Percentiles rank a stretch among this genome's conserved stretches.
Evolutionary conservation across 2,329 filamentous ascomycete species (phyloP).

Genomic region (Lecanicillium sp.): DNA sequence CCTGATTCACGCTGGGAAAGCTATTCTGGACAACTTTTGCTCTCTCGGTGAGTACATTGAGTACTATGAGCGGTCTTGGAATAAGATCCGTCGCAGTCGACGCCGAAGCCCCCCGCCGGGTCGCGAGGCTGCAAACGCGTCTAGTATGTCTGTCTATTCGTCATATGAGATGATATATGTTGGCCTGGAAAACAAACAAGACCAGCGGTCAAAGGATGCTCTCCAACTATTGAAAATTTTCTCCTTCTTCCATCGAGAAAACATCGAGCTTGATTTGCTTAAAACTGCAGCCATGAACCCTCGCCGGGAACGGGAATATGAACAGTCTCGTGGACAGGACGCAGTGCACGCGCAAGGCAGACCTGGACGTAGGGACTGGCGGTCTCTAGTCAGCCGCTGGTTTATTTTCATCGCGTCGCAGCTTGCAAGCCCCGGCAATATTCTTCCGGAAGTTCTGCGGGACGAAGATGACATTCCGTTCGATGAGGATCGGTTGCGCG

Average conservation of each 20-base stretch:
- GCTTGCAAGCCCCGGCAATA: background rate
- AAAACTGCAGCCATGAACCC: slow-evolving; percentile 7
- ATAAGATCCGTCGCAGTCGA: background rate
- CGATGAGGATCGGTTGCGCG: slow-evolving; percentile 1
- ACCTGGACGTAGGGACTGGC: background rate
- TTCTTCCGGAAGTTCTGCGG: slow-evolving; percentile 7
- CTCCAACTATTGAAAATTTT: slow-evolving; percentile 10
- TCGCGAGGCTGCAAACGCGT: background rate
- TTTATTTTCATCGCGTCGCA: background rate
- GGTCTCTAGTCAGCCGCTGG: background rate
- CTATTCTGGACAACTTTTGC: slow-evolving; percentile 13
- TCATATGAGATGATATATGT: slow-evolving; percentile 13
- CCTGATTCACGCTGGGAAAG: slow-evolving; percentile 14
- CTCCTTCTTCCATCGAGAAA: slow-evolving; percentile 13
- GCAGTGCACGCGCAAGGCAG: background rate
- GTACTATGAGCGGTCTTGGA: slow-evolving; percentile 11
- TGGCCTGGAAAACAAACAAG: slow-evolving; percentile 6
- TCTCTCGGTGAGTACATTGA: slow-evolving; percentile 9
- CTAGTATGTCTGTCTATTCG: slow-evolving; percentile 1
- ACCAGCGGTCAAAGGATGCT: slow-evolving; percentile 8
- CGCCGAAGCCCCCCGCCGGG: background rate
- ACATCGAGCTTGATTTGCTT: slow-evolving; percentile 4
- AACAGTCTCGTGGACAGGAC: background rate
- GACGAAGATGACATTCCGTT: slow-evolving; percentile 1
- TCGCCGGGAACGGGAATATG: background rate